Evolutionary conservation across 108 stramenopile genomes (phyloP).

Genomic region (Cyclostephanos invisitatus): DNA sequence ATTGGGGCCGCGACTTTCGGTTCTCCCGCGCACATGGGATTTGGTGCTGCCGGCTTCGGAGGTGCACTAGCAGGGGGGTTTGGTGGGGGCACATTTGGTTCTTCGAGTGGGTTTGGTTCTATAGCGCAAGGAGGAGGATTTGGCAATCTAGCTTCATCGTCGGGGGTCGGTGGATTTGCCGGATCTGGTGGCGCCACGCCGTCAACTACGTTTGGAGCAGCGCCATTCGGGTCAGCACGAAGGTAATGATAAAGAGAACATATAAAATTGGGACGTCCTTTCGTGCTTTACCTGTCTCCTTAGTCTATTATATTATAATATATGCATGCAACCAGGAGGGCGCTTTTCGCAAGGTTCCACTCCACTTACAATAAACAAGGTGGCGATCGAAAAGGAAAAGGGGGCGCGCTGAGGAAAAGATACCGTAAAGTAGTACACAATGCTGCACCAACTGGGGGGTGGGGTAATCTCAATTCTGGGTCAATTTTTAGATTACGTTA

Average conservation of each 20-base stretch:
- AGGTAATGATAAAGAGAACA: not conserved
- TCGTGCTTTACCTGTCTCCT: too few relatives aligned
- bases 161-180: slow-evolving; percentile 40
- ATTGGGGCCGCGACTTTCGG: slow-evolving; percentile 33
- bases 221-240: slow-evolving; percentile 27
- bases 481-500: too few relatives aligned
- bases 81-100: slow-evolving; percentile 38
- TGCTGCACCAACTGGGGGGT: too few relatives aligned
- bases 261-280: too few relatives aligned
- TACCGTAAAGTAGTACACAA: too few relatives aligned
- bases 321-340: too few relatives aligned
- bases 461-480: too few relatives aligned
- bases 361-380: too few relatives aligned
- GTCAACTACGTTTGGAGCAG: slow-evolving; percentile 6
- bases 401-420: too few relatives aligned
- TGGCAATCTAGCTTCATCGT: slow-evolving; percentile 44
- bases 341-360: too few relatives aligned
- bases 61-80: slow-evolving; percentile 53
- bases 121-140: slow-evolving; percentile 28
- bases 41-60: slow-evolving; percentile 46
- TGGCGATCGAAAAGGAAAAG: too few relatives aligned
- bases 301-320: too few relatives aligned
- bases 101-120: slow-evolving; percentile 36
- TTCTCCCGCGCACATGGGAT: slow-evolving; percentile 17
- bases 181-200: slow-evolving; percentile 20